Percentiles rank a stretch among this genome's conserved stretches.
Evolutionary conservation across 345 rosid species (phyloP).

Genomic region (Aquilaria malaccensis): DNA sequence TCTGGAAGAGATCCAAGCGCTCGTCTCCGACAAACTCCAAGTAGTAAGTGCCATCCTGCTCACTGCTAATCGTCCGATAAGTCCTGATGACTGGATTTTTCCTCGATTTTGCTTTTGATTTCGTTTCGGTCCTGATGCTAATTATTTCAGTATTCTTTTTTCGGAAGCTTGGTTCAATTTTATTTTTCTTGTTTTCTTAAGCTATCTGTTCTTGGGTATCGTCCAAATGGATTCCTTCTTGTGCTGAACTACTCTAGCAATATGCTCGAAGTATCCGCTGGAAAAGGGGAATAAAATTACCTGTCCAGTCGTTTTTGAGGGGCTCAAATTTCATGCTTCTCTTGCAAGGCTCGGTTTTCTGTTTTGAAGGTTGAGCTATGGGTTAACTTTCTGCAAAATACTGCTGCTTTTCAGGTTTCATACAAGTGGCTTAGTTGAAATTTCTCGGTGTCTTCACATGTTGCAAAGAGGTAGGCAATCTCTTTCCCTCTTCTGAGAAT

Average conservation of each 20-base stretch:
- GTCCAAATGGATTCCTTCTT: not conserved
- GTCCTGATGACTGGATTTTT: too few species aligned
- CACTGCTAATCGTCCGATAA: not conserved
- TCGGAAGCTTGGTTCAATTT: not conserved
- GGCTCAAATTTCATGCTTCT: conserved; percentile 1
- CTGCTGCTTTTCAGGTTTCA: conserved; percentile 58
- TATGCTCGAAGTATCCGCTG: not conserved
- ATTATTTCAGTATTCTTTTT: not conserved
- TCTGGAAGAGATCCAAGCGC: conserved; percentile 57
- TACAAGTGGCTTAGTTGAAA: conserved; percentile 96
- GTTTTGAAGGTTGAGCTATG: not conserved
- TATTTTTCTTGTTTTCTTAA: not conserved
- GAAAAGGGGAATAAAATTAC: not conserved
- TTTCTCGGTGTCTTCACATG: conserved; percentile 61
- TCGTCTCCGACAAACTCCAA: conserved; percentile 77
- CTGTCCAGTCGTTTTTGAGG: not conserved
- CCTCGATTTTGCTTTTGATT: not conserved
- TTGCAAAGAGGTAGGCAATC: conserved; percentile 56
- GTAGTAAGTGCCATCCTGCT: conserved; percentile 39
- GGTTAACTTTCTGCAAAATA: conserved; percentile 2
- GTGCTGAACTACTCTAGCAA: not conserved
- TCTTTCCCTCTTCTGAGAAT: not conserved
- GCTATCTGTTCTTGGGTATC: not conserved
- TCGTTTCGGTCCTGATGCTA: not conserved
- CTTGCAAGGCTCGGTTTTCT: not conserved